Base-by-base conservation (phyloP, 164 flowering plant genomes). In the Dillenia suffruticosa region DNA sequence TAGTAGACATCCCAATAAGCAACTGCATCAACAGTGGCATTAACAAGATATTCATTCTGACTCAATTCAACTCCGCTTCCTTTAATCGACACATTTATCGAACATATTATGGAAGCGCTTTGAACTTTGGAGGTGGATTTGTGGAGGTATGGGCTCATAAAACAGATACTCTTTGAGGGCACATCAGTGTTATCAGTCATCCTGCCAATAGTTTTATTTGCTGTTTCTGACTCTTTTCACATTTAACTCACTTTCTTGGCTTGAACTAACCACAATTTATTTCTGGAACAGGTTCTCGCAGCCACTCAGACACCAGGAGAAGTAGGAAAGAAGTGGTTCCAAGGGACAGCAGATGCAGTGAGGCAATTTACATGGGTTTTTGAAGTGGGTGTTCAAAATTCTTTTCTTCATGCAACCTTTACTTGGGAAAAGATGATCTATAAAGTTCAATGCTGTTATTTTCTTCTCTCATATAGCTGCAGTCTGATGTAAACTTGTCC, bases 1-100 rank as follows among this genome's bases (percentile, higher is more conserved):
- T 94, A 26, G 89, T 94, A 61, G 98, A 94, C 68, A 89, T 94
- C 32, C 98, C 97, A 10, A 90, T 90, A 96, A 94, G 97, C 79
- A 94, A 94, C 75, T 89, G 97, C 75, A 87, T 94, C 59, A 94
- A 91, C 78, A 89, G 97, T 69, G 88, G 90, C 48, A 83, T 94
- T 53, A 83, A 90, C 85, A 94, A 90, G 77, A 84, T 94, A 9
- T 94, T 70, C 70, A 82, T 91, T 56, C 76, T 94, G 26, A 94
- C 98, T 32, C 98, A 94, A 70, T 94, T 81, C 77, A 94, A 94
- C 65, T 94, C 97, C 62, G 83, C 84, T 60, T 82, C 96, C 46
- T 88, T 94, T 49, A 90, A 94, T 63, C 89, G 97, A 12, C 97
- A 94, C 66, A 70, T 94, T 59, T 77, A 92, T 19, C 84, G 88